Conservation (phyloP, 257 asterid genomes). For the Salvia hispanica region DNA sequence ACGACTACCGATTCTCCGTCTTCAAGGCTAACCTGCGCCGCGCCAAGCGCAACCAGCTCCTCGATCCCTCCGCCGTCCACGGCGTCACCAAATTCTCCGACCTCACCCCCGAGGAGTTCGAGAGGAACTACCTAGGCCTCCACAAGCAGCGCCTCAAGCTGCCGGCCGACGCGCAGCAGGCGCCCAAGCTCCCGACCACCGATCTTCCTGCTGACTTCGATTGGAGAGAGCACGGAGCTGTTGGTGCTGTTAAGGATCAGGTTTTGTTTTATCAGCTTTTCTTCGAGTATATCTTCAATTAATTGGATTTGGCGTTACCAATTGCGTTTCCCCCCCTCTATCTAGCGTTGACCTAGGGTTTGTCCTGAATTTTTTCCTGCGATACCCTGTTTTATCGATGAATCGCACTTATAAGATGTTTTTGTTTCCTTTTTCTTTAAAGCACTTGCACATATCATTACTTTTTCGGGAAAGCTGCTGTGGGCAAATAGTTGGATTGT, state of each 20-base stretch:
- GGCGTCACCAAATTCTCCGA: constrained; percentile 88
- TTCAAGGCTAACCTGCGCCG: constrained; percentile 81
- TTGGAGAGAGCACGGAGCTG: constrained; percentile 93
- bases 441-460: not conserved
- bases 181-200: constrained; percentile 70
- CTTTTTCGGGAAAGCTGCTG: not conserved
- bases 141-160: constrained; percentile 46
- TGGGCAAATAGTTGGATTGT: not conserved
- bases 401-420: not conserved
- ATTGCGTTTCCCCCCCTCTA: not conserved
- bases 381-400: constrained; percentile 1
- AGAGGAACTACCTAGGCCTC: constrained; percentile 59
- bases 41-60: constrained; percentile 72
- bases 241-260: constrained; percentile 81
- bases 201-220: constrained; percentile 73
- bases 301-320: not conserved
- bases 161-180: constrained; percentile 62
- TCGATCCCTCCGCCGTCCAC: constrained; percentile 81
- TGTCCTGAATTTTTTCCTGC: not conserved
- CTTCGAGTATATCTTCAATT: not conserved
- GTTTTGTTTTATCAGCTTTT: constrained; percentile 31
- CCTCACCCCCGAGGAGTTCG: constrained; percentile 75
- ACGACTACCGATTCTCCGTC: constrained; percentile 67
- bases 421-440: not conserved
- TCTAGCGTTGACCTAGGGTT: not conserved